These are phyloP conservation scores for Aspergillus sp. DNA, from an alignment of 2,329 filamentous ascomycete genomes.

Conservation along the genomic window DNA sequence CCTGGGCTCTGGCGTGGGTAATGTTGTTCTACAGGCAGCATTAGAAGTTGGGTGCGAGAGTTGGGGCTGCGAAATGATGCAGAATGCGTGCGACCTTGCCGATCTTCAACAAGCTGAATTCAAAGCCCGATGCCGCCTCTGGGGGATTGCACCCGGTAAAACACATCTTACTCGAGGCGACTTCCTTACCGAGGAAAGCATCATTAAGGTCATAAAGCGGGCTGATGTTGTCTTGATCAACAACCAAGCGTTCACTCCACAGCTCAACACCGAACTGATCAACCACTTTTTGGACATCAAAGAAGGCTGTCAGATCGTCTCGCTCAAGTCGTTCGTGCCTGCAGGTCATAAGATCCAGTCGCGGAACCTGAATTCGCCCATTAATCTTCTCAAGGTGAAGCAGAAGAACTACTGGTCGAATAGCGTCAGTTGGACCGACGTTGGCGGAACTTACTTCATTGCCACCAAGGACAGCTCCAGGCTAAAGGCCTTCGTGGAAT, in stretches of 20 bases:
- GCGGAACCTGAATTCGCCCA: conserved; percentile 69
- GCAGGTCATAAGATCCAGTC: conserved; percentile 65
- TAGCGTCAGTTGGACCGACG: conserved; percentile 83
- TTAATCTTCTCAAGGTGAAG: conserved; percentile 71
- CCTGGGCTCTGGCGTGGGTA: conserved; percentile 89
- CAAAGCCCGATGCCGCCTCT: conserved; percentile 71
- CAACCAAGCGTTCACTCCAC: conserved; percentile 89
- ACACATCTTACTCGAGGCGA: conserved; percentile 77
- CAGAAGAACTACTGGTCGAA: conserved; percentile 60
- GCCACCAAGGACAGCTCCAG: conserved; percentile 64
- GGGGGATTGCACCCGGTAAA: conserved; percentile 73
- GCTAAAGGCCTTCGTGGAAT: conserved; percentile 42
- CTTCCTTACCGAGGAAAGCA: conserved; percentile 65
- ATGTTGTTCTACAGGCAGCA: conserved; percentile 88
- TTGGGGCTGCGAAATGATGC: conserved; percentile 96
- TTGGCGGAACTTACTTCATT: conserved; percentile 78
- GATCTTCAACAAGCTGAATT: conserved; percentile 77
- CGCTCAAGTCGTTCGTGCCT: conserved; percentile 82
- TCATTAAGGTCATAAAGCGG: conserved; percentile 64
- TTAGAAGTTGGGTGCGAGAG: conserved; percentile 88
- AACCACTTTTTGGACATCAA: conserved; percentile 92
- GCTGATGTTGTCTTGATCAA: conserved; percentile 97
- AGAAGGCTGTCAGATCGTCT: conserved; percentile 80
- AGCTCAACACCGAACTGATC: conserved; percentile 75
- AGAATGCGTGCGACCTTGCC: conserved; percentile 75